These are phyloP conservation scores for Mikania micrantha DNA, from an alignment of 129 eudicot species.

Conservation along the genomic window DNA sequence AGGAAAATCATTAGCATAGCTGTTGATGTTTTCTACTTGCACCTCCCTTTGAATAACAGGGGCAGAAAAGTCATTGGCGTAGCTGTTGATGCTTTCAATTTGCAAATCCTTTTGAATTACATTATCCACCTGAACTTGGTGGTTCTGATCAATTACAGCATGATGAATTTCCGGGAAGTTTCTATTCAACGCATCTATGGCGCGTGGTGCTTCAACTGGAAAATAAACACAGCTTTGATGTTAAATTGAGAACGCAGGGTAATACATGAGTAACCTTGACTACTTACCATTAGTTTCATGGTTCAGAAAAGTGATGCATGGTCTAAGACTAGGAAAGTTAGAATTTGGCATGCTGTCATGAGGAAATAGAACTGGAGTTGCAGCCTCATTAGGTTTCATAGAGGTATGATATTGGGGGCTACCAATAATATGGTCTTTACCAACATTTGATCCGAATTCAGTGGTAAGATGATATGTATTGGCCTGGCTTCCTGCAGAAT, in stretches of 20 bases:
- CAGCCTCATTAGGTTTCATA: conserved; percentile 15
- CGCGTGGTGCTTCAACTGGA: conserved; percentile 32
- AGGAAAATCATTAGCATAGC: conserved; percentile 11
- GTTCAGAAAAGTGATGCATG: conserved; percentile 25
- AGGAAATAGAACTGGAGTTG: conserved; percentile 6
- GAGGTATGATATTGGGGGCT: conserved; percentile 17
- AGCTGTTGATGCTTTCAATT: conserved; percentile 27
- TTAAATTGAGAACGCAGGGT: conserved; percentile 1
- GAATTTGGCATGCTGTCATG: conserved; percentile 17
- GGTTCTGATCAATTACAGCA: conserved; percentile 27
- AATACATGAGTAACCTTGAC: conserved; percentile 13
- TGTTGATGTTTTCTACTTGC: conserved; percentile 3
- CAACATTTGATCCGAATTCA: conserved; percentile 24
- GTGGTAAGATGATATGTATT: conserved; percentile 16
- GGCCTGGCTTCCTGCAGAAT: conserved; percentile 15
- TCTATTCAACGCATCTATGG: conserved; percentile 26
- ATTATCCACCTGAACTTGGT: conserved; percentile 22
- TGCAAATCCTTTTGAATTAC: conserved; percentile 10
- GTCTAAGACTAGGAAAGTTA: conserved; percentile 25
- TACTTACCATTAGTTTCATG: conserved; percentile 27
- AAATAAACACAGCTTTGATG: conserved; percentile 16
- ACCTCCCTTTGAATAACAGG: conserved; percentile 13
- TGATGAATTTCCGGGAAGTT: conserved; percentile 30
- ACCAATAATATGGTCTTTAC: conserved; percentile 11
- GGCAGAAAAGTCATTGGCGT: conserved; percentile 22